Evolutionary conservation across 2,329 filamentous ascomycete genomes (phyloP), one percentile per base, ranked within the genome.

Genomic region (Fusarium irregulare): DNA sequence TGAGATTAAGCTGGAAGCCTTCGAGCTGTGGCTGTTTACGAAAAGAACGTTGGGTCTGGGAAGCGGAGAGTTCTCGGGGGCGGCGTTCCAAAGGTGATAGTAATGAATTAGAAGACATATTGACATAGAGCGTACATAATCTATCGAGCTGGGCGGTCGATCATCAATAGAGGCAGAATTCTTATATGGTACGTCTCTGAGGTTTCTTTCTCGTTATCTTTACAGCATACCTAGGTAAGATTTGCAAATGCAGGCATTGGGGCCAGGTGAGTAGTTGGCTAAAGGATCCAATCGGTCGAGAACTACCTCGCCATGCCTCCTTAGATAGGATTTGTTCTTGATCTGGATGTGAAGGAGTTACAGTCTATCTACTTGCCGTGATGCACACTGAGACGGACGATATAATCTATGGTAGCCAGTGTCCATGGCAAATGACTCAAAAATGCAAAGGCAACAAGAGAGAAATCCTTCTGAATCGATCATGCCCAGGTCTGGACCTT

Each of bases 1-100:
- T 7, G 87, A 89, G 78, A 70, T 88, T 42, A 91, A 90, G 81
- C 81, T 92, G 32, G 86, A 88, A 71, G 81, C 82, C 9, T 91
- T 91, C 78, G 89, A 92, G 80, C 75, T 88, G 44, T 90, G 87
- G 86, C 78, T 91, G 34, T 80, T 80, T 28, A 67, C 86, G 8
- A 88, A 89, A 80, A 83, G 88, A 59, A 72, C 83, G 34, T 54
- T 83, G 16, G 82, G 82, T 7, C 41, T 80, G 25, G 72, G 70
- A 57, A 64, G 61, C 18, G n/a, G 75, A 20, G 66, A 76, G 61
- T 73, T 80, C 71, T 73, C 73, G 20, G 67, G 66, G 16, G 49
- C 70, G 60, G 68, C 67, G 55, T 57, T 78, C 54, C 58, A 61
- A 59, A 65, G 66, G 58, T 58, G 47, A 70, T 58, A 51, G 49